Evolutionary conservation across 176 grass and related monocot species (phyloP), one percentile per base, ranked within the genome.

Genomic region (Oryza brachyantha): DNA sequence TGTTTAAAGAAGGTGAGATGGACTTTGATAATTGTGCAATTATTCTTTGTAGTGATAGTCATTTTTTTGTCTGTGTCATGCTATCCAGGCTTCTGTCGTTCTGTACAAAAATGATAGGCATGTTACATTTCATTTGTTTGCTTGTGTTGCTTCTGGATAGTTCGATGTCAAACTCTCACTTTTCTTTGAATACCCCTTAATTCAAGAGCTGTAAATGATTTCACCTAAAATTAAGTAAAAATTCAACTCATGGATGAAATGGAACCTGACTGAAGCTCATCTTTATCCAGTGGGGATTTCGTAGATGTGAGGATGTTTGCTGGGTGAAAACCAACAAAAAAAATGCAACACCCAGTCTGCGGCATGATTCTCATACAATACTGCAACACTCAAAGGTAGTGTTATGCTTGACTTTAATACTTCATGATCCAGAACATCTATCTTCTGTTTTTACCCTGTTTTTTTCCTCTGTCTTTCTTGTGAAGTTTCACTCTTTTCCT

Each of bases 261-360:
- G 6, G 46, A 74, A 58, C 38, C 31, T 88, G 41, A 55, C 65
- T 48, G 70, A 40, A 75, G 64, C 13, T 32, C 66, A 21, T 80
- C 24, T 73, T 42, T 60, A 22, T 96, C 24, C 70, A 98, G 95
- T 98, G 95, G 95, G 95, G 95, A 83, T 98, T 98, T 83, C 85
- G 92, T 66, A 92, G 95, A 79, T 98, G 95, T 81, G 95, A 98
- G 29, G 95, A 98, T 77, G 91, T 98, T 81, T 98, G 95, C 65
- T 98, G 95, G 95, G 78, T 98, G 36, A 98, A 94, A 78, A 98
- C 95, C 10, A 98, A 94, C 90, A 98, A 98, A 78, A 94, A 85
- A 86, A 98, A 90, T 94, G 90, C 96, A 67, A 76, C 89, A 60
- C 80, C 91, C 69, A 88, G 83, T 74, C 83, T 98, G 72, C 81